Evolutionary conservation across 2,329 filamentous ascomycete genomes (phyloP), one percentile per base, ranked within the genome.

Genomic region (Hypomyces perniciosus): DNA sequence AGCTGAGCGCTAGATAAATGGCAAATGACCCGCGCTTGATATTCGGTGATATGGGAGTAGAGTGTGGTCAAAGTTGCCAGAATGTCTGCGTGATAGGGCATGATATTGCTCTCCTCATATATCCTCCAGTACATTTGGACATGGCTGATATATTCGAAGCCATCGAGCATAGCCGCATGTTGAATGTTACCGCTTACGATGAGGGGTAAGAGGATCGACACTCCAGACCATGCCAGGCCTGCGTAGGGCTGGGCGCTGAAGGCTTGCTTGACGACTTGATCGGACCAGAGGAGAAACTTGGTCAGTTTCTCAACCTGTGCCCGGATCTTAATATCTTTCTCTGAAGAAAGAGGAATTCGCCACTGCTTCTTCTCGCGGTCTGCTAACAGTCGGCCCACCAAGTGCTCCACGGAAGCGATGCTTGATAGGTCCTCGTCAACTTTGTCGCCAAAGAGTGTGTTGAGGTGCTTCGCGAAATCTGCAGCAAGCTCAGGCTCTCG

Each of bases 211-310:
- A 58, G 46, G 1, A 62, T 40, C 27, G 60, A 56, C 29, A 60
- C 53, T 29, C 59, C 61, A 4, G 60, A 57, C 61, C 61, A 63
- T 27, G 58, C 61, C 40, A 64, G 38, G 26, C 57, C 57, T 6
- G 58, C 52, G 41, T 59, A 57, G 8, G 59, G 60, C 41, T 62
- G 59, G 26, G 43, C 45, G 28, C 48, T 61, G 8, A 62, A 26
- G 9, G 57, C 57, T 4, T 44, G 13, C 29, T 57, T 57, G 35
- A 62, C 51, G 33, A 62, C 53, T 4, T 43, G 31, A 37, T 62
- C 54, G n/a, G 55, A 54, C 56, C 54, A 62, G 7, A 56, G 28
- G n/a, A 60, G 41, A 37, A 62, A 56, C 44, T 60, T 60, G 5
- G 47, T 48, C 3, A 62, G 37, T 13, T 54, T 57, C 50, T 62